These are phyloP conservation scores for Pichia exigua DNA, from an alignment of 805 yeast species.

Conservation along the genomic window DNA sequence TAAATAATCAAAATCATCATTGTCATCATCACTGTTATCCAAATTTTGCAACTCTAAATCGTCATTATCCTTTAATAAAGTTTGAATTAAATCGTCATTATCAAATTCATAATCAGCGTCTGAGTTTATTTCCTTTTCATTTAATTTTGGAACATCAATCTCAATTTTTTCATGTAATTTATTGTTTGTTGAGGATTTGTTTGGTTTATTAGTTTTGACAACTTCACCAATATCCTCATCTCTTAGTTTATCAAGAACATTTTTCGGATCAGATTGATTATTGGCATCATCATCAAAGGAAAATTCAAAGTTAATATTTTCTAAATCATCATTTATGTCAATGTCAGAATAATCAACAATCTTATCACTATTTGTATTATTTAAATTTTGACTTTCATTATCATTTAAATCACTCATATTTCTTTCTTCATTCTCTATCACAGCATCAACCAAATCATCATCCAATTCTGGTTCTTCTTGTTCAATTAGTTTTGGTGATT, in stretches of 20 bases:
- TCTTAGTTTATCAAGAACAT: conserved; percentile 18
- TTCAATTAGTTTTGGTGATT: conserved; percentile 14
- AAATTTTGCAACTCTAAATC: conserved; percentile 29
- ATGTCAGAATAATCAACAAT: neutral
- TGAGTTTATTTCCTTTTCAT: conserved; percentile 37
- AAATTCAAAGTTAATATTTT: conserved; percentile 18
- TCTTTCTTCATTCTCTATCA: conserved; percentile 35
- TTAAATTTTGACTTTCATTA: neutral
- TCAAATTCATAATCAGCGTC: conserved; percentile 62
- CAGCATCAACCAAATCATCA: conserved; percentile 36
- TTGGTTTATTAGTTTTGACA: conserved; percentile 14
- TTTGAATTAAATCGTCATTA: conserved; percentile 37
- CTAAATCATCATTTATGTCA: conserved; percentile 15
- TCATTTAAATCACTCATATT: conserved; percentile 22
- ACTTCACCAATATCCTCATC: conserved; percentile 63
- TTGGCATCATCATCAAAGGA: conserved; percentile 21
- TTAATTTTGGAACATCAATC: conserved; percentile 44
- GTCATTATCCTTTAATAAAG: conserved; percentile 32
- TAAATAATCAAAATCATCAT: conserved; percentile 30
- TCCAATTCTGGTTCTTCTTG: conserved; percentile 32
- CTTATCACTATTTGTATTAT: neutral
- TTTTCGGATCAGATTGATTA: neutral
- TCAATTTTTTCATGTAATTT: conserved; percentile 13
- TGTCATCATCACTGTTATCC: conserved; percentile 35
- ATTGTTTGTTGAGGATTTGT: conserved; percentile 2